These are phyloP conservation scores for Citropsis articulata DNA, from an alignment of 345 rosid genomes.

Conservation along the genomic window DNA sequence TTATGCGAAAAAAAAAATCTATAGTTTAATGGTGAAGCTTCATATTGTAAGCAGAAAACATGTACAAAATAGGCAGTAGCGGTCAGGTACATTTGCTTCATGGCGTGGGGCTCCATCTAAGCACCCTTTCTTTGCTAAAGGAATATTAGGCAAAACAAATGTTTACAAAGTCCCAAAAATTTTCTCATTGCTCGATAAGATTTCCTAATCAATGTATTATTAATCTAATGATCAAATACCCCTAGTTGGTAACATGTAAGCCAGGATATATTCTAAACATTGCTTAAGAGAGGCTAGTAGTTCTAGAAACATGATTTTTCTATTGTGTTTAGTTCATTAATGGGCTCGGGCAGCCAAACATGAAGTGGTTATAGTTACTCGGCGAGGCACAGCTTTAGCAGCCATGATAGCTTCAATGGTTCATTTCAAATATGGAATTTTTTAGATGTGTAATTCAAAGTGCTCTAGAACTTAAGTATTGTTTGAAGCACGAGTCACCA, in stretches of 20 bases:
- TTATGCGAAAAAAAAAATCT: not conserved
- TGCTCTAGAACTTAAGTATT: no score
- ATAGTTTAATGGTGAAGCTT: not conserved
- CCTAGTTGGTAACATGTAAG: constrained; percentile 1
- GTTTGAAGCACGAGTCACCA: no score
- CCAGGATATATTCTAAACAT: not conserved
- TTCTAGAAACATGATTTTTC: not conserved
- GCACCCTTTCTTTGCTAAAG: constrained; percentile 14
- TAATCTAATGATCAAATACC: constrained; percentile 12
- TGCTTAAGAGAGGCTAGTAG: not conserved
- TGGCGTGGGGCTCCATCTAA: constrained; percentile 30
- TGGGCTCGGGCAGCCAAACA: not conserved
- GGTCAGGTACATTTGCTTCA: constrained; percentile 20
- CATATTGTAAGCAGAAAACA: not conserved
- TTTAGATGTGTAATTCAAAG: not conserved
- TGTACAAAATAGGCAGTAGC: not conserved
- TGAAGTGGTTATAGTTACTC: not conserved
- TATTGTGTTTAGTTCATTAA: not conserved
- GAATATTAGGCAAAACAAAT: constrained; percentile 20
- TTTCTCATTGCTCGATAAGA: constrained; percentile 71
- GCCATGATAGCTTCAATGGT: not conserved
- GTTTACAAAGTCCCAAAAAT: constrained; percentile 54
- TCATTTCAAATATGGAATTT: not conserved
- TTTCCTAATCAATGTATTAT: constrained; percentile 16
- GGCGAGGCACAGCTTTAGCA: not conserved